Conservation (phyloP, 2,329 filamentous ascomycete species). For the Penicillium carneum region DNA sequence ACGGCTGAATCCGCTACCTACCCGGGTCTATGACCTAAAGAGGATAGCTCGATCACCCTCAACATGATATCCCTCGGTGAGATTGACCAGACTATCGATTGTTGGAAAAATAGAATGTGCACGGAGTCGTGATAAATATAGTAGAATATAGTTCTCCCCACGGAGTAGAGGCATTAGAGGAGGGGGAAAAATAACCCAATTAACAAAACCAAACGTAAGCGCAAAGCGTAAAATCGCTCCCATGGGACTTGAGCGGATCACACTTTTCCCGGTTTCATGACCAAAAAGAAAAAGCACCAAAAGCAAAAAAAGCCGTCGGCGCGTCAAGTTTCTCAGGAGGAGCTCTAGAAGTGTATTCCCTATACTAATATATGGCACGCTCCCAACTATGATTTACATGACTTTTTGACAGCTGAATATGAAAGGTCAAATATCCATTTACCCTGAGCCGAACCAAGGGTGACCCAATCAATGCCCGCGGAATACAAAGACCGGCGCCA, state of each 20-base stretch:
- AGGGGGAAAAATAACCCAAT: neutral
- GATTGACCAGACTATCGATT: slow-evolving; percentile 16
- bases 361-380: neutral
- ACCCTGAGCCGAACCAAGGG: slow-evolving; percentile 13
- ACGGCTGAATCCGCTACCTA: slow-evolving; percentile 23
- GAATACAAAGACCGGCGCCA: slow-evolving; percentile 13
- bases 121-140: neutral
- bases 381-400: slow-evolving; percentile 6
- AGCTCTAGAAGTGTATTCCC: neutral
- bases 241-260: slow-evolving; percentile 10
- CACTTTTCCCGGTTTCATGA: slow-evolving; percentile 11
- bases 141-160: no score
- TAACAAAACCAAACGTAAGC: slow-evolving; percentile 11
- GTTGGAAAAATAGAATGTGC: neutral
- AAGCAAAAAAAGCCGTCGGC: slow-evolving; percentile 4
- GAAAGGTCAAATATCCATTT: slow-evolving; percentile 14
- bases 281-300: neutral
- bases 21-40: slow-evolving; percentile 22
- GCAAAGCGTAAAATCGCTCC: neutral
- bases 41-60: slow-evolving; percentile 17
- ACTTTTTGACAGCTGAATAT: neutral
- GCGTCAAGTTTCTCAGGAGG: neutral
- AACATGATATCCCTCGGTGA: neutral
- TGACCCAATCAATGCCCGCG: slow-evolving; percentile 12
- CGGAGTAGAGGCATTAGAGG: neutral